Percentiles rank a stretch among this genome's conserved stretches.
Conservation (phyloP, 2,329 filamentous ascomycete genomes). For the Penicillium sp. region DNA sequence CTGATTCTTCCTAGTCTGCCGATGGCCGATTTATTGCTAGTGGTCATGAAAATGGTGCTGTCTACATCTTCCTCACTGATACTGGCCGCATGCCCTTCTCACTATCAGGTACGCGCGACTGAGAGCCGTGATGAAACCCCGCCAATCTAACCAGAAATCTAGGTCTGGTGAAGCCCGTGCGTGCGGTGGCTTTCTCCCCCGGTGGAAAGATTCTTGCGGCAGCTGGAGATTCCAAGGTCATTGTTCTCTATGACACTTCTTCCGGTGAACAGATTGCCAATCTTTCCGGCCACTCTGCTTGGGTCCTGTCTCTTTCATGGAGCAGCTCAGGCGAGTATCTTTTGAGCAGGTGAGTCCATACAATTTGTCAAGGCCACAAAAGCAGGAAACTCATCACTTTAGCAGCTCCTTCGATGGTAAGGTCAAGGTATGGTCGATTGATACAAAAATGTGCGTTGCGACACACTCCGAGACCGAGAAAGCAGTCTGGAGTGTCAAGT, state of each 20-base stretch:
- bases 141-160: constrained; percentile 22
- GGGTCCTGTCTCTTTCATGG: constrained; percentile 92
- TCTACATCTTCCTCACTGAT: constrained; percentile 95
- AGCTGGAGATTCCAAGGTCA: constrained; percentile 83
- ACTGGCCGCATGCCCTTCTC: constrained; percentile 84
- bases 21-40: constrained; percentile 87
- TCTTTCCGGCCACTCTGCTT: constrained; percentile 75
- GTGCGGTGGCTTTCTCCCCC: constrained; percentile 85
- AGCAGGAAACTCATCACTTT: constrained; percentile 18
- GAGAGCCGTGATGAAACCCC: background rate
- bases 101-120: constrained; percentile 65
- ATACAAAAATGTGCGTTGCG: constrained; percentile 80
- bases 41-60: constrained; percentile 86
- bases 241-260: constrained; percentile 87
- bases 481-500: constrained; percentile 79
- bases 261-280: constrained; percentile 93
- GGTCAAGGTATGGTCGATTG: constrained; percentile 93
- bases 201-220: constrained; percentile 82
- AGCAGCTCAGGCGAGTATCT: constrained; percentile 90
- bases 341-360: constrained; percentile 67
- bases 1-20: constrained; percentile 51
- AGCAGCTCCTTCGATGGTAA: constrained; percentile 81
- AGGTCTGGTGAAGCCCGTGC: constrained; percentile 86
- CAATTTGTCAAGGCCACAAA: background rate
- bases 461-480: constrained; percentile 91